phyloP scores from a whole-genome alignment of 1,284 basidiomycete species.

The Anthracocystis walkeri region DNA sequence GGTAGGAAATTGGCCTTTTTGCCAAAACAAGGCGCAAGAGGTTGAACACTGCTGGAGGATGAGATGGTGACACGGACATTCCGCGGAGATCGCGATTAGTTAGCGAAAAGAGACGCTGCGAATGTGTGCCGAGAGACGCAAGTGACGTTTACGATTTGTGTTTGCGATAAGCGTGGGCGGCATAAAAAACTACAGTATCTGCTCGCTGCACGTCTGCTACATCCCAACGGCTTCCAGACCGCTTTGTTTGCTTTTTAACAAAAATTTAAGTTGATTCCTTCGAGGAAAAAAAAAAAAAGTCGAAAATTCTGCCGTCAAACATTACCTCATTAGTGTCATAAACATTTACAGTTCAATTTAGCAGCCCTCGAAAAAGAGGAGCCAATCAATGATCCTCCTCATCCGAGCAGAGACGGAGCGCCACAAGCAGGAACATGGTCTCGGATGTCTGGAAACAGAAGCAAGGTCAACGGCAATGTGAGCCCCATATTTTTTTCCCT shows the following conservation, averaged over 20 bases:
- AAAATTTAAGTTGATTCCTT: background rate
- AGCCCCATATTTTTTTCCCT: too few relatives aligned
- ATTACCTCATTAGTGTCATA: too few relatives aligned
- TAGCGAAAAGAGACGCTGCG: background rate
- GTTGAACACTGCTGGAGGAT: too few relatives aligned
- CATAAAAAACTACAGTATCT: constrained; percentile 1
- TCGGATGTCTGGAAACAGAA: too few relatives aligned
- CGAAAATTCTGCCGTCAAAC: background rate
- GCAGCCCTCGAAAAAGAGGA: background rate
- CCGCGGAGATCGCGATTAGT: constrained; percentile 4
- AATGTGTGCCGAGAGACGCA: background rate
- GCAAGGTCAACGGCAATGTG: too few relatives aligned
- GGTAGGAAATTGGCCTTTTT: too few relatives aligned
- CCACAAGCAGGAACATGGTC: too few relatives aligned
- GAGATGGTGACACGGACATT: background rate
- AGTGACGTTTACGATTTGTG: background rate
- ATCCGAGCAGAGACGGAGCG: too few relatives aligned
- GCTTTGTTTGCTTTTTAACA: background rate
- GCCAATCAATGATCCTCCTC: too few relatives aligned
- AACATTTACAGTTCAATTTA: too few relatives aligned
- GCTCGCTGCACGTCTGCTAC: background rate
- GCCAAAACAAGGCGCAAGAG: too few relatives aligned
- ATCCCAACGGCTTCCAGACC: background rate
- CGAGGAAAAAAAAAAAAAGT: too few relatives aligned
- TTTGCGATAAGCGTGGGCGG: constrained; percentile 7